phyloP scores from a whole-genome alignment of 2,329 filamentous ascomycete species.

The Fusarium brevicatenulatum region DNA sequence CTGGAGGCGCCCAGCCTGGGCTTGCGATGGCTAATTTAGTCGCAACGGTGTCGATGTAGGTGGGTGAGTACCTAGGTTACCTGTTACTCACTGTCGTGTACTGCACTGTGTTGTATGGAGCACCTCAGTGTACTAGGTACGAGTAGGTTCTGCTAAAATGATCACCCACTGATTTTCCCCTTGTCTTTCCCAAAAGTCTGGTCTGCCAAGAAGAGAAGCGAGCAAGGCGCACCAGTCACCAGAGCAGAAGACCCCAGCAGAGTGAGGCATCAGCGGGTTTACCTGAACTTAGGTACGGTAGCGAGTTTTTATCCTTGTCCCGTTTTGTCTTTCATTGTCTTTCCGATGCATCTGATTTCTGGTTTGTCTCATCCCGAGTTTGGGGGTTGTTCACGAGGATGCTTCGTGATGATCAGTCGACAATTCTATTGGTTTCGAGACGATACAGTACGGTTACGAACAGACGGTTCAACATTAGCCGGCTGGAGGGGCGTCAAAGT shows the following conservation, averaged over 20 bases:
- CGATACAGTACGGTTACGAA: neutral
- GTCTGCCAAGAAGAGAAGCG: slow-evolving; percentile 19
- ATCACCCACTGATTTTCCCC: slow-evolving; percentile 5
- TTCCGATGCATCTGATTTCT: slow-evolving; percentile 3
- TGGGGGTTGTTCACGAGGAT: slow-evolving; percentile 15
- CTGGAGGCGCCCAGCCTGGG: neutral
- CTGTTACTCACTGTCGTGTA: neutral
- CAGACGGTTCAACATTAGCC: neutral
- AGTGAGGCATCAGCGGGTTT: slow-evolving; percentile 9
- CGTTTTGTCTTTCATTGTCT: neutral
- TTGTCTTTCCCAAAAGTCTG: slow-evolving; percentile 6
- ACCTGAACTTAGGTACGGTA: slow-evolving; percentile 2
- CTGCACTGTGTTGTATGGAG: neutral
- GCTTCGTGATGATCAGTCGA: slow-evolving; percentile 19
- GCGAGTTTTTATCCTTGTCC: slow-evolving; percentile 1
- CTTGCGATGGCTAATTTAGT: slow-evolving; percentile 14
- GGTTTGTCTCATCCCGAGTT: neutral
- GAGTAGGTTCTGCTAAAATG: neutral
- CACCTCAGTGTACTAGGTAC: neutral
- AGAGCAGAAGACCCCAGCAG: slow-evolving; percentile 2
- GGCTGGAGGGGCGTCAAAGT: neutral
- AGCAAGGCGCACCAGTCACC: slow-evolving; percentile 20
- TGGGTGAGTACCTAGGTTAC: neutral
- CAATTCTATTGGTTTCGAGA: neutral
- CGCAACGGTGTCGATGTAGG: slow-evolving; percentile 17